Percentiles rank a stretch among this genome's conserved stretches.
Evolutionary conservation across 1,284 basidiomycete genomes (phyloP).

Genomic region (Anthracocystis walkeri): DNA sequence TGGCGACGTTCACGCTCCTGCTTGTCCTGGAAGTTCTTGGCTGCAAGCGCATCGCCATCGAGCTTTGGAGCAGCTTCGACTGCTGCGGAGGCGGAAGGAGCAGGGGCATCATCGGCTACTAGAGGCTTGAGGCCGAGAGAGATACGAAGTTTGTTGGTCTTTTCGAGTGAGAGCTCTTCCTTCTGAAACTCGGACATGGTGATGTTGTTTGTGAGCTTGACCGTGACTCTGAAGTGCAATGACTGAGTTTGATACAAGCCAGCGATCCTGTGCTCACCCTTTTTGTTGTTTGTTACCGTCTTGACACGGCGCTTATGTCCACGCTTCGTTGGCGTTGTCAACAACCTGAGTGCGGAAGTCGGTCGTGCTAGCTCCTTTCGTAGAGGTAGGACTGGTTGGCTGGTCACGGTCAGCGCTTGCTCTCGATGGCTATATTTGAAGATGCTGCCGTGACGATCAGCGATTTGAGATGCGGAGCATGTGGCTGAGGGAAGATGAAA

Average conservation of each 20-base stretch:
- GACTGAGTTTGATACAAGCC: conserved; percentile 13
- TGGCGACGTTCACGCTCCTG: conserved; percentile 79
- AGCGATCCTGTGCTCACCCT: conserved; percentile 37
- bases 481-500: background rate
- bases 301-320: no score
- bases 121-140: conserved; percentile 93
- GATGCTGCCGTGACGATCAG: conserved; percentile 5
- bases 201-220: conserved; percentile 45
- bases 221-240: conserved; percentile 8
- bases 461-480: background rate
- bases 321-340: no score
- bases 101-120: conserved; percentile 73
- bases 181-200: conserved; percentile 68
- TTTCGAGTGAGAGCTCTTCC: conserved; percentile 91
- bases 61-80: conserved; percentile 49
- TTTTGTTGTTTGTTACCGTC: background rate
- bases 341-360: no score
- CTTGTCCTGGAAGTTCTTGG: conserved; percentile 67
- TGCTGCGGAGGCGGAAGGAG: conserved; percentile 18
- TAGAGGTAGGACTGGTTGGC: background rate
- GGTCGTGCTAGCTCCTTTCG: no score
- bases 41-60: conserved; percentile 70
- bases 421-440: background rate
- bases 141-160: conserved; percentile 97
- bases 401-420: conserved; percentile 11